These are phyloP conservation scores for Alternaria sp. DNA, from an alignment of 2,329 filamentous ascomycete species.

Conservation along the genomic window DNA sequence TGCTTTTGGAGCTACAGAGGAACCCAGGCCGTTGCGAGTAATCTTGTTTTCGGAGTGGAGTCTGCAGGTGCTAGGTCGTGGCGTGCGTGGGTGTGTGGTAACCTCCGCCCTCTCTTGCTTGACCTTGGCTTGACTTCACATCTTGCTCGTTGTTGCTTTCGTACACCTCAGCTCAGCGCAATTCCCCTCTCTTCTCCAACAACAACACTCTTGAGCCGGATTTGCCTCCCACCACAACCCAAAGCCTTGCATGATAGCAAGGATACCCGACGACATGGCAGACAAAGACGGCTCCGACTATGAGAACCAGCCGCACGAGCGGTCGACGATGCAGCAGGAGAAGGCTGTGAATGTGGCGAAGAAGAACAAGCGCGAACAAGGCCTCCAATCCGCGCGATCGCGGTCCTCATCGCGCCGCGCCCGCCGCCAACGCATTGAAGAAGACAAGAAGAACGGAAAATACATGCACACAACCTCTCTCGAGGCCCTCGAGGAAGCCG, in stretches of 20 bases:
- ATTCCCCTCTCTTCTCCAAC: neutral
- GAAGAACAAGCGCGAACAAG: constrained; percentile 47
- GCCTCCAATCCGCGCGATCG: constrained; percentile 54
- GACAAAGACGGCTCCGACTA: constrained; percentile 41
- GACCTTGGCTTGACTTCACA: constrained; percentile 18
- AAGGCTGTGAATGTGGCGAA: constrained; percentile 56
- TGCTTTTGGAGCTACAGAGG: constrained; percentile 5
- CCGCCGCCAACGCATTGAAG: constrained; percentile 57
- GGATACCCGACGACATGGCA: constrained; percentile 39
- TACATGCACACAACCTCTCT: constrained; percentile 61
- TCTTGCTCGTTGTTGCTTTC: constrained; percentile 3
- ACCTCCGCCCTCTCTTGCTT: constrained; percentile 16
- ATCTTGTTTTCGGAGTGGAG: constrained; percentile 48
- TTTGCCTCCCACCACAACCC: neutral
- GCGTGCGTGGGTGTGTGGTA: constrained; percentile 7
- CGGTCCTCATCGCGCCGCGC: constrained; percentile 58
- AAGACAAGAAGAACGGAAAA: constrained; percentile 57
- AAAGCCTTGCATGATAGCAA: constrained; percentile 28
- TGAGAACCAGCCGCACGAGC: constrained; percentile 42
- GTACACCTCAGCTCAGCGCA: neutral
- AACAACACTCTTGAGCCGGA: constrained; percentile 1
- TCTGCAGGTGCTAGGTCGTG: constrained; percentile 19
- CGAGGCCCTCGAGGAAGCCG: constrained; percentile 61
- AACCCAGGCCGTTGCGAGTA: constrained; percentile 28
- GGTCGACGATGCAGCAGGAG: constrained; percentile 57